These are phyloP conservation scores for Penicillium herquei DNA, from an alignment of 495 filamentous ascomycete genomes.

Conservation along the genomic window DNA sequence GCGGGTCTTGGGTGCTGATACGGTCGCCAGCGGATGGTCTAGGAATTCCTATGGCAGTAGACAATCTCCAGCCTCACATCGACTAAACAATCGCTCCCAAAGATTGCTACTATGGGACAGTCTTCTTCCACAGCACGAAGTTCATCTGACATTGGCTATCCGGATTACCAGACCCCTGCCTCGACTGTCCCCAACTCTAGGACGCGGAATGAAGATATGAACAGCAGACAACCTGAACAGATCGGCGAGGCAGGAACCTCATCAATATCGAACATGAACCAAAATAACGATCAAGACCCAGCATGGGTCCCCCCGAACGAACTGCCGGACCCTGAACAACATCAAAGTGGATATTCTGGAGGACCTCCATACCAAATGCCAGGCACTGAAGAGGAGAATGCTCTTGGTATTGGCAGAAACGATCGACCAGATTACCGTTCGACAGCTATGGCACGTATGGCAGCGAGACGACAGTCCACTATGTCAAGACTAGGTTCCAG, in stretches of 20 bases:
- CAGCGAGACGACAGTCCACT: constrained; percentile 49
- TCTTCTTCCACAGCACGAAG: constrained; percentile 46
- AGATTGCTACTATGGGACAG: constrained; percentile 49
- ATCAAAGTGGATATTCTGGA: constrained; percentile 12
- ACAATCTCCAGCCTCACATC: constrained; percentile 23
- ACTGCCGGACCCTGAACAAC: constrained; percentile 22
- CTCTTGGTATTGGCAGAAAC: constrained; percentile 22
- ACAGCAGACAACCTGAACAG: constrained; percentile 33
- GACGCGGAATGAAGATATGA: constrained; percentile 44
- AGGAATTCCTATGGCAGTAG: constrained; percentile 34
- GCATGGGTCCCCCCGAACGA: constrained; percentile 12
- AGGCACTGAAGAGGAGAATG: constrained; percentile 35
- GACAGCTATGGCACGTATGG: constrained; percentile 39
- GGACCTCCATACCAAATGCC: constrained; percentile 29
- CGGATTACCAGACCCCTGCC: constrained; percentile 21
- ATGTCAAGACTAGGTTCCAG: constrained; percentile 52
- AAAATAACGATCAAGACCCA: constrained; percentile 15
- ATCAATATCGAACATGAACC: constrained; percentile 17
- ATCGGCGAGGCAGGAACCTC: constrained; percentile 23
- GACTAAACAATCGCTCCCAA: constrained; percentile 11
- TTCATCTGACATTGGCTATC: constrained; percentile 27
- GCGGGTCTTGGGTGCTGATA: background rate
- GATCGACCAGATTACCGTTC: constrained; percentile 31
- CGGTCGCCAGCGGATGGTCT: constrained; percentile 10
- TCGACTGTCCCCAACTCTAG: constrained; percentile 22